Base-by-base conservation (phyloP, 2,329 filamentous ascomycete species). In the Phoma sp. region DNA sequence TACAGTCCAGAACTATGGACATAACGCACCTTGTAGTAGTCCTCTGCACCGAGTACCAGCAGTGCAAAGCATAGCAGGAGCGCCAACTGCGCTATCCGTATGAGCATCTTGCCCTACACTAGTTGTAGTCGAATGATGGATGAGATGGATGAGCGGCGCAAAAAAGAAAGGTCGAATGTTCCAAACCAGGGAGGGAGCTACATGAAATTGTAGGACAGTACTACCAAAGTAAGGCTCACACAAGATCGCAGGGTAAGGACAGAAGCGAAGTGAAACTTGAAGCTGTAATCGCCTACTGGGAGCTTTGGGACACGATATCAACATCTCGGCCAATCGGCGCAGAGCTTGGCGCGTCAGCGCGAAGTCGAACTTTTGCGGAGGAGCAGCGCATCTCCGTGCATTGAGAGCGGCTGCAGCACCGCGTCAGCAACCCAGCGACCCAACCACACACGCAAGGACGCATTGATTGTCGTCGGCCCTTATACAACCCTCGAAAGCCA, bases 11-110 rank as follows among this genome's bases (percentile, higher is more conserved):
- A 18, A 29, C 27, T 6, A 6, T 9, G 27, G 27, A 29, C 3
- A 29, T 29, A 9, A 47, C 71, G 47, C 74, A 89, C 89, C 76
- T 92, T 91, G 77, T 95, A 95, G 71, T 87, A 93, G 73, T 95
- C 90, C 69, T 93, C 78, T 35, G 80, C 80, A 30, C 75, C 77
- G 47, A 79, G 65, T 24, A 74, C 77, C 14, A 81, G 65, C 18
- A 79, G 70, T 32, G 79, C 65, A 44, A 82, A 61, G 57, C 71
- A 75, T 49, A 80, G 62, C 23, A 79, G 64, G 47, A 80, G 64
- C 33, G 70, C 68, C 24, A 79, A 65, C 48, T 80, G 65, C 33
- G 71, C 68, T 62, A 76, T 71, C 61, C 78, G 71, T 61, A 79
- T 64, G 36, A 78, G 70, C 78, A 80, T 80, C 36, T 58, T 69